A percentile compares a stretch with the other conserved stretches of the same genome.
These are phyloP conservation scores for Pyrenophora graminea DNA, from an alignment of 2,329 filamentous ascomycete genomes.

Conservation along the genomic window DNA sequence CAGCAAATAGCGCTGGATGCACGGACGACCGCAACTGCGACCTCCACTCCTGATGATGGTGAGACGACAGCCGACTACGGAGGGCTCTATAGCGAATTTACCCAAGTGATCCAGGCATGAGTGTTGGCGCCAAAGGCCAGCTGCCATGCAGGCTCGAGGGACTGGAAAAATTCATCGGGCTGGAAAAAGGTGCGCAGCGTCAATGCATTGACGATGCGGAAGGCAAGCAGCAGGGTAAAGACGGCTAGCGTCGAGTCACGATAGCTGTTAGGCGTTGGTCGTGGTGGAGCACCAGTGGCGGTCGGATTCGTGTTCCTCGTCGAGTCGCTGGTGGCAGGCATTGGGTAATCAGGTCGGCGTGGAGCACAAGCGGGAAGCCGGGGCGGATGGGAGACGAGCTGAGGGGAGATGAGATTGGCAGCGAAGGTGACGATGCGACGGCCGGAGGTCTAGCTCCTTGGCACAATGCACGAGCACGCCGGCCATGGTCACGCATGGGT, in stretches of 20 bases:
- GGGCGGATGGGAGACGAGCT: slow-evolving; percentile 26
- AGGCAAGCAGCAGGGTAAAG: slow-evolving; percentile 57
- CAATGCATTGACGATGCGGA: slow-evolving; percentile 81
- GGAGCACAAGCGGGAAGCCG: slow-evolving; percentile 26
- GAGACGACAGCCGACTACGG: slow-evolving; percentile 27
- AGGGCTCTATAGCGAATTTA: slow-evolving; percentile 50
- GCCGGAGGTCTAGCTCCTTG: slow-evolving; percentile 23
- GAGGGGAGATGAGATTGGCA: slow-evolving; percentile 20
- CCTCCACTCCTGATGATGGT: slow-evolving; percentile 78
- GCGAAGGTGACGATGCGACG: slow-evolving; percentile 29
- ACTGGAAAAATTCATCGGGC: slow-evolving; percentile 96
- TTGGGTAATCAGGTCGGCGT: slow-evolving; percentile 33
- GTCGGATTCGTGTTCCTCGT: slow-evolving; percentile 36
- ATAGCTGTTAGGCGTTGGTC: slow-evolving; percentile 29
- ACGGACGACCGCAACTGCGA: slow-evolving; percentile 85
- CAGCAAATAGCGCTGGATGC: slow-evolving; percentile 85
- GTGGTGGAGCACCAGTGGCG: slow-evolving; percentile 29
- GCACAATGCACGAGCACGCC: slow-evolving; percentile 23
- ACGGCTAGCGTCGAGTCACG: slow-evolving; percentile 37
- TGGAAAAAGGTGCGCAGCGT: slow-evolving; percentile 90
- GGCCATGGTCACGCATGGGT: slow-evolving; percentile 27
- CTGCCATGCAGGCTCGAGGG: slow-evolving; percentile 91
- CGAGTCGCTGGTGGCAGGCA: slow-evolving; percentile 36
- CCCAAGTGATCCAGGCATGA: slow-evolving; percentile 96
- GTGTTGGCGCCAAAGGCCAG: slow-evolving; percentile 77